phyloP scores from a whole-genome alignment of 176 grass and related monocot genomes.

The Tillandsia fasciculata region DNA sequence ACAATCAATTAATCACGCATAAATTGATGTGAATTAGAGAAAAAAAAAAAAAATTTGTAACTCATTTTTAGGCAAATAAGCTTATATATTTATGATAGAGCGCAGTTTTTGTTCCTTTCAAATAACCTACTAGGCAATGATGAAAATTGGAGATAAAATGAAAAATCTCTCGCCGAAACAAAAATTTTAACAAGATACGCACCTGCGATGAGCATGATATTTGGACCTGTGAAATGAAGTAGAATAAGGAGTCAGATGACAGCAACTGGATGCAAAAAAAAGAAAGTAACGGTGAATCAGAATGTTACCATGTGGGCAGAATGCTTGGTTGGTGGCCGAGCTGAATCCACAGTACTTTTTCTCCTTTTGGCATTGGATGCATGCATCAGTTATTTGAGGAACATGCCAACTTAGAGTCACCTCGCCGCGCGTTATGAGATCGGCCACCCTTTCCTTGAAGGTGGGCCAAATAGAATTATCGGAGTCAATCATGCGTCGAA shows the following conservation, averaged over 20 bases:
- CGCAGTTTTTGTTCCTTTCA: not conserved
- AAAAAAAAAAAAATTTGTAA: not conserved
- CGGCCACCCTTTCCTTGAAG: not conserved
- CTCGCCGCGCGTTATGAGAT: not conserved
- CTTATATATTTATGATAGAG: too few relatives aligned
- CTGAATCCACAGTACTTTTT: constrained; percentile 16
- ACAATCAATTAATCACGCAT: too few relatives aligned
- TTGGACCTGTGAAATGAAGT: constrained; percentile 10
- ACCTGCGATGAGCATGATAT: constrained; percentile 27
- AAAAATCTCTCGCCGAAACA: not conserved
- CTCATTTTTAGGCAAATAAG: too few relatives aligned
- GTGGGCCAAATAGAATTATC: not conserved
- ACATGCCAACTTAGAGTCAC: not conserved
- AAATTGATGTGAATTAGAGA: not conserved
- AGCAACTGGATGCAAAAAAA: not conserved
- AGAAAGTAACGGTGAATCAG: not conserved
- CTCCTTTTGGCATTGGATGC: constrained; percentile 1
- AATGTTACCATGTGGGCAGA: constrained; percentile 18
- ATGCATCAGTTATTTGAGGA: not conserved
- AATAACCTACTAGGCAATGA: too few relatives aligned
- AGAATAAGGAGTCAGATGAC: constrained; percentile 1
- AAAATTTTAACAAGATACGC: not conserved
- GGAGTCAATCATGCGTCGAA: too few relatives aligned
- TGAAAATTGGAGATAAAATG: not conserved
- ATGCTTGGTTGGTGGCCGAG: constrained; percentile 21